Conservation (phyloP, 179 eudicot species). For the Dionaea muscipula region DNA sequence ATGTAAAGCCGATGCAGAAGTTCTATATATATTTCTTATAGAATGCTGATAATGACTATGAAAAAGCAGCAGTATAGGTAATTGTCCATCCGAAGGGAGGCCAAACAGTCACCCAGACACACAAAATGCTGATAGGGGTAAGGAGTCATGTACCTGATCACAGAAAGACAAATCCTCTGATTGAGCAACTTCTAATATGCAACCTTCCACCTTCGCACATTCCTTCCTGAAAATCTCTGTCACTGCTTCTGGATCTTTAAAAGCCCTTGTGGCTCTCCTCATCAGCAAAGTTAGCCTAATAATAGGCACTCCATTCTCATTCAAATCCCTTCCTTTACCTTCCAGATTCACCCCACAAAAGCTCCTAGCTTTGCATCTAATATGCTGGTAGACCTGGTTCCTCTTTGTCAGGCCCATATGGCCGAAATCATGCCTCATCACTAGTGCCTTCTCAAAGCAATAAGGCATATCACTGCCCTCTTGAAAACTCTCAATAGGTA, state of each 20-base stretch:
- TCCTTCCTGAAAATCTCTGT: conserved; percentile 22
- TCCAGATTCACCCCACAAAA: conserved; percentile 17
- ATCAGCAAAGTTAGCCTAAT: conserved; percentile 31
- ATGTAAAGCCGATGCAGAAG: too few relatives aligned
- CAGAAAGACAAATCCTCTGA: conserved; percentile 27
- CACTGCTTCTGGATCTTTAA: conserved; percentile 24
- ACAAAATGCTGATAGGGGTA: too few relatives aligned
- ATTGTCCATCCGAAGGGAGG: too few relatives aligned
- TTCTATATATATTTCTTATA: too few relatives aligned
- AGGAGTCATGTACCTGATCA: conserved; percentile 18
- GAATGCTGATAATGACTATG: too few relatives aligned
- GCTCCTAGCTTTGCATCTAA: conserved; percentile 32
- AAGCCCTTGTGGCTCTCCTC: conserved; percentile 33
- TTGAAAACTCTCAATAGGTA: conserved; percentile 16
- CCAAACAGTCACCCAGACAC: too few relatives aligned
- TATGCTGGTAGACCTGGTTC: conserved; percentile 16
- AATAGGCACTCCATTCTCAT: conserved; percentile 14
- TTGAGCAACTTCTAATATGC: conserved; percentile 15
- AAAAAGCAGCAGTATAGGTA: too few relatives aligned
- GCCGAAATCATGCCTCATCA: conserved; percentile 33
- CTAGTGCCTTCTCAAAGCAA: conserved; percentile 32
- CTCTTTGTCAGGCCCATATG: conserved; percentile 18
- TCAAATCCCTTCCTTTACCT: conserved; percentile 15
- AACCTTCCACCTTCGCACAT: conserved; percentile 31
- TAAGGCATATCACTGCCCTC: conserved; percentile 10